A percentile compares a stretch with the other conserved stretches of the same genome.
Conservation (phyloP, 352 stramenopile genomes). For the Phytophthora agathidicida region DNA sequence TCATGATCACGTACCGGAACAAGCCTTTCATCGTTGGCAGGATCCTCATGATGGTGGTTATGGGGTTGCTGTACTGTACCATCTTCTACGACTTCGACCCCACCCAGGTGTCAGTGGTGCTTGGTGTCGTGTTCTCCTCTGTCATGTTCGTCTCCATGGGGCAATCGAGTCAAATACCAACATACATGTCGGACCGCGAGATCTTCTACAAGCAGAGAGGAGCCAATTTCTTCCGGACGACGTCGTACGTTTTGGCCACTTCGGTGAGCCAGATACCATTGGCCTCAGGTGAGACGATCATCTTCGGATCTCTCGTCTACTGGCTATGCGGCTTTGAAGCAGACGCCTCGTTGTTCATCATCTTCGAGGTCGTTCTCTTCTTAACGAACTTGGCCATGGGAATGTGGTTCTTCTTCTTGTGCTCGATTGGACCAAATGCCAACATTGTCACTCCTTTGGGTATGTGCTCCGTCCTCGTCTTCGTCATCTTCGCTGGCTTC, state of each 20-base stretch:
- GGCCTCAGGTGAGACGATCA: slow-evolving; percentile 46
- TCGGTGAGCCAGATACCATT: slow-evolving; percentile 31
- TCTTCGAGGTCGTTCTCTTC: slow-evolving; percentile 41
- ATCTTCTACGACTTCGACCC: slow-evolving; percentile 38
- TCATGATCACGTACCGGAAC: slow-evolving; percentile 54
- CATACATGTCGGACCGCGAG: slow-evolving; percentile 57
- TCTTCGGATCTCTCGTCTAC: slow-evolving; percentile 75
- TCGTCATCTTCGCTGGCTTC: slow-evolving; percentile 51
- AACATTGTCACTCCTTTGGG: slow-evolving; percentile 33
- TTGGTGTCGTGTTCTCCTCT: slow-evolving; percentile 72
- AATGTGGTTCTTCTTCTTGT: slow-evolving; percentile 37
- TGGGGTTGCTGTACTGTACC: slow-evolving; percentile 33
- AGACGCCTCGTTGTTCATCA: slow-evolving; percentile 22
- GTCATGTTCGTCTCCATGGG: slow-evolving; percentile 72
- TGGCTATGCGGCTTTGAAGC: slow-evolving; percentile 57
- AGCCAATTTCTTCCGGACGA: slow-evolving; percentile 70
- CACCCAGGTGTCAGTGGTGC: slow-evolving; percentile 27
- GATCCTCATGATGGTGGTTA: slow-evolving; percentile 32
- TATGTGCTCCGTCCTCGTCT: slow-evolving; percentile 36
- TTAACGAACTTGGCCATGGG: slow-evolving; percentile 31
- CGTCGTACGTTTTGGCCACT: slow-evolving; percentile 56
- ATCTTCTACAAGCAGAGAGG: slow-evolving; percentile 85
- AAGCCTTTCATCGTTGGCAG: slow-evolving; percentile 28
- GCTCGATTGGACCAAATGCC: slow-evolving; percentile 23
- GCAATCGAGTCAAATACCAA: slow-evolving; percentile 62